Evolutionary conservation across 78 protist species (phyloP), one percentile per base, ranked within the genome.

Genomic region (Speleostelium caveatum): DNA sequence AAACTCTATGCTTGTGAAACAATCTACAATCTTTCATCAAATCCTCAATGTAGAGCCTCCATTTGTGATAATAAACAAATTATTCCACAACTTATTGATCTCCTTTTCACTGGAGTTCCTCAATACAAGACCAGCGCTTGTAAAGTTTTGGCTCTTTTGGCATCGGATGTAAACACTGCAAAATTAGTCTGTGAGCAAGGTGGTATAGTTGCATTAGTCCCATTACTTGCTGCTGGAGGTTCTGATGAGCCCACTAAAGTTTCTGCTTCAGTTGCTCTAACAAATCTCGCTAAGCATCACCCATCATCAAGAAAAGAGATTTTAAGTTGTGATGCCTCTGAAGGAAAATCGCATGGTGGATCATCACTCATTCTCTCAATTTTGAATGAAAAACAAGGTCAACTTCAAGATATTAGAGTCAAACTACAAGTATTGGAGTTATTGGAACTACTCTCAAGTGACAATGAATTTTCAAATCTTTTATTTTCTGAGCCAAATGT

Each of bases 1-100:
- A 80, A 80, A 56, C 68, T 80, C 22, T 80, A 80, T 32, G 74
- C 89, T 0, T 80, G 89, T 6, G 89, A 80, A 41, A 80, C 89
- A 7, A 68, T 80, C 12, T 80, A 38, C 45, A 80, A 80, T 28
- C 45, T 80, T 2, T 63, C 67, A 19, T 66, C 75, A 22, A 80
- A 80, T 39, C 36, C 10, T 21, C 78, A 56, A 28, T 80, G 89
- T 56, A 39, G 89, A 28, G 1, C 60, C 22, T 6, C 14, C 12
- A 80, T 80, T 68, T 65, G 75, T 28, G 72, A 80, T 16, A 72
- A 65, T 38, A 30, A 58, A 19, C 65, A 55, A 24, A 55, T 80
- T 0, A 51, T 68, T 61, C 75, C 68, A 36, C 75, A 69, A 69
- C 59, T 80, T 10, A 41, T 68, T 32, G 60, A 49, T 68, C 55